Evolutionary conservation across 768 basidiomycete genomes (phyloP), one percentile per base, ranked within the genome.

Genomic region (Lentinula sp.): DNA sequence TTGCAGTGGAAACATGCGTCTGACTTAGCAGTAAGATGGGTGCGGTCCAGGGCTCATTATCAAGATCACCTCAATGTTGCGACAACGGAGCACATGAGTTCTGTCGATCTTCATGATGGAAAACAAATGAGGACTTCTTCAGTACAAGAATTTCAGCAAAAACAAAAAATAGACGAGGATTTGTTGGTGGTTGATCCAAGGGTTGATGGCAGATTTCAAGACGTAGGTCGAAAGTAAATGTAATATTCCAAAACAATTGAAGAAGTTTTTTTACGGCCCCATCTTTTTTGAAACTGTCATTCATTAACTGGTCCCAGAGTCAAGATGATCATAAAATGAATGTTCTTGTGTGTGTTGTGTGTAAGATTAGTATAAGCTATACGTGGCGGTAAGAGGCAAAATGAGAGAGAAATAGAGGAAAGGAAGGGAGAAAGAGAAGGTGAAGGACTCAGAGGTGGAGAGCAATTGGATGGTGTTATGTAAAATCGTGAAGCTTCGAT

Each of bases 101-200:
- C 67, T 6, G 85, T 95, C 0, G 93, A 96, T 69, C 80, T 80
- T 49, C 90, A 85, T 69, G 86, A 91, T 66, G 90, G 90, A 43
- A 66, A 73, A 57, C 73, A 72, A 54, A 72, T 75, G 37, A 72
- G 83, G 43, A 73, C 67, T 63, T 55, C 42, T 18, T 18, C 13
- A 16, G 18, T 7, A 6, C 12, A 18, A 0, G 39, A 42, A n/a
- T 2, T 7, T 9, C 16, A 32, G 2, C 53, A 42, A 20, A 51
- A 50, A n/a, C 49, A 3, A 48, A 15, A 8, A 3, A 60, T 71
- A 33, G 76, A 76, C 23, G 75, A 78, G 10, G 81, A 87, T 68
- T 68, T 90, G 53, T 72, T 86, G 9, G 77, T 82, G 16, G 78
- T 90, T 32, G 46, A 51, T 16, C 50, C 50, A 15, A 35, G 35